phyloP scores from a whole-genome alignment of 2,329 filamentous ascomycete species.

The Nemania serpens region DNA sequence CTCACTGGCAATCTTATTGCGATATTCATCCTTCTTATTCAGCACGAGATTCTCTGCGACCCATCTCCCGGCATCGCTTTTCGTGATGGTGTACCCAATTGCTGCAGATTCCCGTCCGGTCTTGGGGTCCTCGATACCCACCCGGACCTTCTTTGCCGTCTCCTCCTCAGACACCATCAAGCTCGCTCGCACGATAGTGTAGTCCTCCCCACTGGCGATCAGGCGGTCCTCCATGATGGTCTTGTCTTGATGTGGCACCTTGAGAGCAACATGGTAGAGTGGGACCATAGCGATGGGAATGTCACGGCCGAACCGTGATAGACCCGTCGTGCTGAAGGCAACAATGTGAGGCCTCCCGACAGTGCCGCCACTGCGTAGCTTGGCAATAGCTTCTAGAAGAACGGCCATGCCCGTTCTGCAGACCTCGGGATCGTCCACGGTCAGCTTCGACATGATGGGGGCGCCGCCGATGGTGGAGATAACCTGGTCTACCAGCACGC shows the following conservation, averaged over 20 bases:
- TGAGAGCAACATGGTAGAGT: constrained; percentile 49
- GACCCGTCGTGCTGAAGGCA: constrained; percentile 50
- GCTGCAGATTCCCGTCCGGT: constrained; percentile 41
- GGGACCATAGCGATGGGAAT: constrained; percentile 50
- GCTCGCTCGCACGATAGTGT: constrained; percentile 46
- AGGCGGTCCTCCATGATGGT: constrained; percentile 50
- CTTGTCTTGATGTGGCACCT: constrained; percentile 54
- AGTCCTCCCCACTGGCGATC: constrained; percentile 41
- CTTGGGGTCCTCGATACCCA: constrained; percentile 48
- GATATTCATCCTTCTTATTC: constrained; percentile 34
- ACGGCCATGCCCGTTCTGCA: constrained; percentile 51
- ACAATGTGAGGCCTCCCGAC: constrained; percentile 45
- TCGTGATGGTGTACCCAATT: constrained; percentile 54
- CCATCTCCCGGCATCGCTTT: constrained; percentile 55
- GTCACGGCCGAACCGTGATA: constrained; percentile 47
- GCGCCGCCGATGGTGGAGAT: constrained; percentile 54
- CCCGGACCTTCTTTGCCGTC: constrained; percentile 41
- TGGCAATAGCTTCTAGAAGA: constrained; percentile 48
- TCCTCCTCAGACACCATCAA: constrained; percentile 40
- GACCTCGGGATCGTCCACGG: constrained; percentile 51
- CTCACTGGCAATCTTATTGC: constrained; percentile 42
- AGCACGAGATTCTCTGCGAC: constrained; percentile 48
- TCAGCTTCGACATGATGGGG: constrained; percentile 38
- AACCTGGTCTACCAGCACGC: constrained; percentile 51
- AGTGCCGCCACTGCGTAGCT: constrained; percentile 37